A percentile compares a stretch with the other conserved stretches of the same genome.
Evolutionary conservation across 1,284 basidiomycete genomes (phyloP).

Genomic region (Microbotryomycetes sp.): DNA sequence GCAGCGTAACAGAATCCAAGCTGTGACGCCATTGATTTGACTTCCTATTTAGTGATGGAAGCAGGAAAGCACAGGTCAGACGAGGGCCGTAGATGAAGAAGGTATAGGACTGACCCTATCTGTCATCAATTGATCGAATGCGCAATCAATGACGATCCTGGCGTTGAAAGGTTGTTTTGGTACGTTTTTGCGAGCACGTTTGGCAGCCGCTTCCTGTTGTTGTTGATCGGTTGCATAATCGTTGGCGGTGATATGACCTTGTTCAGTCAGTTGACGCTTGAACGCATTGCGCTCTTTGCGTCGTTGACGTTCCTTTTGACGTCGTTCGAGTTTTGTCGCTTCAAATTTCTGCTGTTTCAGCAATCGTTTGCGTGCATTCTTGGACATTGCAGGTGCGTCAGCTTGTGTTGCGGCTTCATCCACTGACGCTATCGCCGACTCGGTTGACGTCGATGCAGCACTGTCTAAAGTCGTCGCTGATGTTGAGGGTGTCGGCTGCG

Average conservation of each 20-base stretch:
- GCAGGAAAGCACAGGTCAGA: conserved; percentile 1
- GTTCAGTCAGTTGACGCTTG: conserved; percentile 41
- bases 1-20: conserved; percentile 80
- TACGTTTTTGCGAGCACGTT: conserved; percentile 48
- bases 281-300: conserved; percentile 54
- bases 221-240: conserved; percentile 47
- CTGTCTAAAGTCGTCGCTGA: too few species aligned
- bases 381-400: conserved; percentile 51
- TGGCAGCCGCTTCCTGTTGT: conserved; percentile 43
- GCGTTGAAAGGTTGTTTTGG: conserved; percentile 57
- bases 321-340: conserved; percentile 64
- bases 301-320: conserved; percentile 60
- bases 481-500: too few species aligned
- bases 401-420: too few species aligned
- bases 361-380: conserved; percentile 71
- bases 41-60: conserved; percentile 55
- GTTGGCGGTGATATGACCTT: conserved; percentile 48
- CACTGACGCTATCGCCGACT: not conserved
- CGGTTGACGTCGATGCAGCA: not conserved
- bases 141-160: conserved; percentile 78
- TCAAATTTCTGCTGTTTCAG: conserved; percentile 60
- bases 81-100: not conserved
- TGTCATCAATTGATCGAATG: conserved; percentile 89
- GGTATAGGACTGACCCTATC: conserved; percentile 60
- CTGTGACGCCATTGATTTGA: conserved; percentile 78